A percentile compares a stretch with the other conserved stretches of the same genome.
Evolutionary conservation across 495 filamentous ascomycete species (phyloP).

Genomic region (Hypoxylon cercidicola): DNA sequence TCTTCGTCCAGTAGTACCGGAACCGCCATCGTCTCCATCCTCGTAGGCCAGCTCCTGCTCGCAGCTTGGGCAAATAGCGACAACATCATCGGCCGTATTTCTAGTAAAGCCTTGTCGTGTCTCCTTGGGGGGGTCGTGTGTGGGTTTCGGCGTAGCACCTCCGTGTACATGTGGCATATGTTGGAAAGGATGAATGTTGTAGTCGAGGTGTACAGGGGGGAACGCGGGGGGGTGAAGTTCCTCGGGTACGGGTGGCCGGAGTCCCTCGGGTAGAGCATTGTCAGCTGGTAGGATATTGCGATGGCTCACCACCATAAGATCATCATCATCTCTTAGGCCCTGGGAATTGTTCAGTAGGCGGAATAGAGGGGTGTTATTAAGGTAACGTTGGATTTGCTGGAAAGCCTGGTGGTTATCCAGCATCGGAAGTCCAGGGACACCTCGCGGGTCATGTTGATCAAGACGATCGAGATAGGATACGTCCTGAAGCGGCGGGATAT

Average conservation of each 20-base stretch:
- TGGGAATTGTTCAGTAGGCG: slow-evolving; percentile 6
- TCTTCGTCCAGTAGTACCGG: slow-evolving; percentile 46
- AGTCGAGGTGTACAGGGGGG: slow-evolving; percentile 35
- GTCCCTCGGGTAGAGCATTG: slow-evolving; percentile 4
- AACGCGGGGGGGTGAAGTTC: slow-evolving; percentile 5
- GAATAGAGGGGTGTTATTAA: slow-evolving; percentile 26
- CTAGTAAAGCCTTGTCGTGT: slow-evolving; percentile 55
- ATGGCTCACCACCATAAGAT: slow-evolving; percentile 51
- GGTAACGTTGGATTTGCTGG: background rate
- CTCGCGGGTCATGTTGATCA: too few relatives aligned
- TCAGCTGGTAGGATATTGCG: slow-evolving; percentile 2
- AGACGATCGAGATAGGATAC: too few relatives aligned
- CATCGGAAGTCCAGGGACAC: background rate
- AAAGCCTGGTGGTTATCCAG: too few relatives aligned
- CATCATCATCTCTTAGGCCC: slow-evolving; percentile 43
- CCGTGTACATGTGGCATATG: slow-evolving; percentile 5
- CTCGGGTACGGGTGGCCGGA: slow-evolving; percentile 1
- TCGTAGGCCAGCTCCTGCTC: slow-evolving; percentile 59
- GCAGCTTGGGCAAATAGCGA: slow-evolving; percentile 58
- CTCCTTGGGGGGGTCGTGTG: slow-evolving; percentile 47
- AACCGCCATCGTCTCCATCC: slow-evolving; percentile 42
- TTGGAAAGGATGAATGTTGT: slow-evolving; percentile 30
- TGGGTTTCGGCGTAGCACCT: slow-evolving; percentile 40
- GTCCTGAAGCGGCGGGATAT: background rate
- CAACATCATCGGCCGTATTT: slow-evolving; percentile 51